These are phyloP conservation scores for Ganoderma lingzhi DNA, from an alignment of 1,284 basidiomycete genomes.

Conservation along the genomic window DNA sequence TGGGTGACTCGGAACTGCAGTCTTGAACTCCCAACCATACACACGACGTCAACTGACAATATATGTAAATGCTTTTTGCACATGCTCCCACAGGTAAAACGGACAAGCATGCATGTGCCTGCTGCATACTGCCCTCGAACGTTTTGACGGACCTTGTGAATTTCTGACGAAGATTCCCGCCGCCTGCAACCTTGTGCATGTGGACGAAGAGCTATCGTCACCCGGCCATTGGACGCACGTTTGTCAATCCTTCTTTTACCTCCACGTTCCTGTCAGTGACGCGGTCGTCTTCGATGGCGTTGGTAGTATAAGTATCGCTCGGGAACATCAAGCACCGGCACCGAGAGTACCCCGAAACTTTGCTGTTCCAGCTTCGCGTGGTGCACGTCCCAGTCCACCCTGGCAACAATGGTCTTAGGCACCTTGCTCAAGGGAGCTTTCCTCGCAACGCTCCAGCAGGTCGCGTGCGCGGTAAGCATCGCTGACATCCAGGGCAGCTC, in stretches of 20 bases:
- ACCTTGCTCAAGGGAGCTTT: not conserved
- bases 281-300: not conserved
- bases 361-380: not conserved
- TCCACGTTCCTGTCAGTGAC: not conserved
- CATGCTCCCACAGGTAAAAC: not conserved
- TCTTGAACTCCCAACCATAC: not conserved
- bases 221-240: conserved; percentile 21
- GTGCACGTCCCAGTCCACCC: not conserved
- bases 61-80: not conserved
- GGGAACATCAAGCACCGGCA: not conserved
- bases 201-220: conserved; percentile 10
- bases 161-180: not conserved
- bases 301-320: not conserved
- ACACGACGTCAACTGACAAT: not conserved
- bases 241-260: not conserved
- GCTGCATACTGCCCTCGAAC: not conserved
- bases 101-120: not conserved
- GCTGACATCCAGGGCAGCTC: conserved; percentile 62
- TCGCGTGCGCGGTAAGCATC: conserved; percentile 37
- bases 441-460: conserved; percentile 16
- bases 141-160: conserved; percentile 22
- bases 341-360: not conserved
- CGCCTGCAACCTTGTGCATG: conserved; percentile 11
- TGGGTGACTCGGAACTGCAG: not conserved
- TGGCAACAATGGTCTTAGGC: conserved; percentile 14